Evolutionary conservation across 768 basidiomycete genomes (phyloP).

Genomic region (Pisolithus sp.): DNA sequence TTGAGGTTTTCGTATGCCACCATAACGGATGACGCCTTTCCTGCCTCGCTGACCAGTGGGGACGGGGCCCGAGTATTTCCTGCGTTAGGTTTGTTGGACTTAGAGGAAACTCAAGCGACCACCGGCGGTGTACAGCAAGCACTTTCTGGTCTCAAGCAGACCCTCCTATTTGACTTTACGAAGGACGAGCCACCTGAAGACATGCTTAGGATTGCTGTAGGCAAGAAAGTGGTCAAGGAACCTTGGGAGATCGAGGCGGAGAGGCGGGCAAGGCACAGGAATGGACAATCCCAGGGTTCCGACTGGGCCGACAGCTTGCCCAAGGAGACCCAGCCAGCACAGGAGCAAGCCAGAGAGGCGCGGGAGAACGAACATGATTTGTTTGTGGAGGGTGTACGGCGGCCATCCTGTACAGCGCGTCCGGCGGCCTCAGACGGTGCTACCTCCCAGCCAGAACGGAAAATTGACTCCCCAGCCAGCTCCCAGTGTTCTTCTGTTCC

Average conservation of each 20-base stretch:
- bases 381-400: conserved; percentile 65
- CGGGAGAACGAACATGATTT: conserved; percentile 78
- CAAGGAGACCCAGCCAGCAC: conserved; percentile 1
- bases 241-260: conserved; percentile 78
- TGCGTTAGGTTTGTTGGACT: conserved; percentile 50
- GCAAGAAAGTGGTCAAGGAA: conserved; percentile 67
- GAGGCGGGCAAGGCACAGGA: conserved; percentile 38
- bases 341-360: conserved; percentile 51
- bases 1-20: conserved; percentile 50
- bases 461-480: conserved; percentile 12
- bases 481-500: conserved; percentile 22
- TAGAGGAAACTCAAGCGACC: conserved; percentile 59
- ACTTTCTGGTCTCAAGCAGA: conserved; percentile 43
- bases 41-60: conserved; percentile 19
- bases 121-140: conserved; percentile 38
- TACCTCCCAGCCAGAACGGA: conserved; percentile 9
- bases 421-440: conserved; percentile 26
- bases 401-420: conserved; percentile 55
- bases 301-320: not conserved
- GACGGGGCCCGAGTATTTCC: conserved; percentile 36
- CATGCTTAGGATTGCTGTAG: conserved; percentile 51
- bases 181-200: conserved; percentile 49
- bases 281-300: conserved; percentile 26
- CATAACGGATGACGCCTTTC: conserved; percentile 56
- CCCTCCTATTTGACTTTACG: conserved; percentile 49